These are phyloP conservation scores for Kodamaea hsintzibuensis DNA, from an alignment of 805 yeast species.

Conservation along the genomic window DNA sequence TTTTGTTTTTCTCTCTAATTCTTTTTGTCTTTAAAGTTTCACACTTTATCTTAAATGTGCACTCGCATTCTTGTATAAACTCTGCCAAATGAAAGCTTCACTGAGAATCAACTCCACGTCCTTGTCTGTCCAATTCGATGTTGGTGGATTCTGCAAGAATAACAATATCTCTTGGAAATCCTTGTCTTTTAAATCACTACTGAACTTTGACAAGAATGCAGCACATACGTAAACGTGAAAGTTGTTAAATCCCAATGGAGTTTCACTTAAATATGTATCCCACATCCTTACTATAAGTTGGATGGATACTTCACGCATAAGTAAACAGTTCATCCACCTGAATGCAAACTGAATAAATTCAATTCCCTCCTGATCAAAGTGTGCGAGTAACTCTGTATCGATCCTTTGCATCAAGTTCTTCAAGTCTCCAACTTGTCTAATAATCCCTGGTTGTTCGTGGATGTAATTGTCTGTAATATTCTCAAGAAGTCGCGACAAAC, in stretches of 20 bases:
- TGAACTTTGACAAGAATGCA: slow-evolving; percentile 89
- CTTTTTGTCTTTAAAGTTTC: not conserved
- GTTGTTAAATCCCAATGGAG: slow-evolving; percentile 77
- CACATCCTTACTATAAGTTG: slow-evolving; percentile 87
- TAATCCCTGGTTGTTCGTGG: slow-evolving; percentile 97
- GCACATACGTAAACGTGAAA: slow-evolving; percentile 98
- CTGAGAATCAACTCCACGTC: slow-evolving; percentile 90
- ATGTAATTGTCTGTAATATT: slow-evolving; percentile 96
- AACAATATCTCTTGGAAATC: slow-evolving; percentile 95
- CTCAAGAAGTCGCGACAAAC: slow-evolving; percentile 84
- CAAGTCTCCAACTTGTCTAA: slow-evolving; percentile 83
- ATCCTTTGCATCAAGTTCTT: slow-evolving; percentile 77
- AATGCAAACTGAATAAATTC: slow-evolving; percentile 95
- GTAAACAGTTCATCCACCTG: slow-evolving; percentile 97
- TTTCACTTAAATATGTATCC: slow-evolving; percentile 88
- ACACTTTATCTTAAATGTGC: slow-evolving; percentile 65
- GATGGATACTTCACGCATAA: slow-evolving; percentile 90
- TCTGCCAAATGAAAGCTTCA: slow-evolving; percentile 97
- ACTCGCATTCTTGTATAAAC: slow-evolving; percentile 82
- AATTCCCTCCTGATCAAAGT: slow-evolving; percentile 78
- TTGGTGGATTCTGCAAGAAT: slow-evolving; percentile 88
- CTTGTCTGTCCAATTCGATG: slow-evolving; percentile 79
- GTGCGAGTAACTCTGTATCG: slow-evolving; percentile 70
- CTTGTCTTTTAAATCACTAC: slow-evolving; percentile 72
- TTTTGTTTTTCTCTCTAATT: not conserved